Base-by-base conservation (phyloP, 106 monocot genomes). In the Alisma plantagoaquatica region DNA sequence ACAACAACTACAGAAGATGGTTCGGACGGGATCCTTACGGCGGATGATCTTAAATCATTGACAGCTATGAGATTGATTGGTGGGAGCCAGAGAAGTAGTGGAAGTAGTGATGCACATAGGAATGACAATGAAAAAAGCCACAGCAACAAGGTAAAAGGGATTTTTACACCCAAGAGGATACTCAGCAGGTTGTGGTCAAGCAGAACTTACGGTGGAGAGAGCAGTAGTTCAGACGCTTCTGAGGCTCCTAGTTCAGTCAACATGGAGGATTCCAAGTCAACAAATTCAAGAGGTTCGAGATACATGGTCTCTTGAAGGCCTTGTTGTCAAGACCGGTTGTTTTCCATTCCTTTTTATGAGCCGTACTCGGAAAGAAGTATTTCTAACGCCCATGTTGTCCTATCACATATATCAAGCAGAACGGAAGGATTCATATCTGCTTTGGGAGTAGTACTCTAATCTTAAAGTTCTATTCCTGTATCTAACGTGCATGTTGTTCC, bases 151-250 rank as follows among this genome's bases (percentile, higher is more conserved):
- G 69, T 51, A 33, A 81, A 75, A 52, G 65, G 52, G 11, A 60
- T 68, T 28, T 21, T 48, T 43, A 61, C 43, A 46, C 64, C 82
- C 3, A 83, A 67, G 69, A 87, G 60, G 63, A 72, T 79, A 2
- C 46, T 82, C 21, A 74, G 79, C 23, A 82, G 80, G 74, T 52
- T 82, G 7, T 60, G 76, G 64, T 67, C 81, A 0, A 57, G 54
- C 57, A 81, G 70, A 44, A 75, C 49, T 10, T 63, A 66, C 14
- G 43, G 53, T 24, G 59, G 50, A 41, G 77, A 69, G 60, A 73
- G 62, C 44, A 70, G 72, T 33, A 73, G 79, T 53, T 93, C 93
- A 1, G 93, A 87, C 41, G 76, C 77, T 1, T 80, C 90, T 0
- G 77, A 69, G 14, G 84, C 84, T 50, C 72, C 80, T 21, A 56